phyloP scores from a whole-genome alignment of 2,329 filamentous ascomycete species.

The Eutypella sp. region DNA sequence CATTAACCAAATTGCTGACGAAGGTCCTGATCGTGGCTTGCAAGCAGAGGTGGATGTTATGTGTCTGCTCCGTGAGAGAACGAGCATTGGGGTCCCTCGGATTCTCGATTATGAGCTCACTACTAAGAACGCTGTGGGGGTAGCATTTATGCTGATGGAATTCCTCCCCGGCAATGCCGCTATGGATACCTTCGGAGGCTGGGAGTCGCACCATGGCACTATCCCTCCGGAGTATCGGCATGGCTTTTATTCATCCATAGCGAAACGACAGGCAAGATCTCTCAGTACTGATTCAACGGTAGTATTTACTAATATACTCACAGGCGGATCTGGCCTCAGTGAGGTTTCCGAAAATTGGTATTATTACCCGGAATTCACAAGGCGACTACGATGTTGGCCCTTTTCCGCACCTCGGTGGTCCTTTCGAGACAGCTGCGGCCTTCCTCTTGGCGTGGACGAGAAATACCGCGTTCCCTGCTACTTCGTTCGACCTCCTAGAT shows the following conservation, averaged over 20 bases:
- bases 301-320: too few relatives aligned
- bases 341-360: too few relatives aligned
- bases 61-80: not conserved
- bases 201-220: not conserved
- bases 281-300: too few relatives aligned
- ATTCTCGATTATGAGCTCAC: not conserved
- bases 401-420: too few relatives aligned
- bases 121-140: not conserved
- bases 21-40: not conserved
- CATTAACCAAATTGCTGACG: not conserved
- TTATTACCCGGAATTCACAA: too few relatives aligned
- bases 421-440: too few relatives aligned
- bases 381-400: too few relatives aligned
- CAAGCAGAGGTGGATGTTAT: not conserved
- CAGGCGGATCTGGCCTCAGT: too few relatives aligned
- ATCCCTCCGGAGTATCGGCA: not conserved
- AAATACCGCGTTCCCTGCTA: too few relatives aligned
- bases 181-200: not conserved
- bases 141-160: not conserved
- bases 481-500: too few relatives aligned
- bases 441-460: too few relatives aligned
- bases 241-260: not conserved
- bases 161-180: not conserved
- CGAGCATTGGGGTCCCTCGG: not conserved
- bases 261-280: not conserved